phyloP scores from a whole-genome alignment of 179 eudicot species.

The Patellifolia procumbens region DNA sequence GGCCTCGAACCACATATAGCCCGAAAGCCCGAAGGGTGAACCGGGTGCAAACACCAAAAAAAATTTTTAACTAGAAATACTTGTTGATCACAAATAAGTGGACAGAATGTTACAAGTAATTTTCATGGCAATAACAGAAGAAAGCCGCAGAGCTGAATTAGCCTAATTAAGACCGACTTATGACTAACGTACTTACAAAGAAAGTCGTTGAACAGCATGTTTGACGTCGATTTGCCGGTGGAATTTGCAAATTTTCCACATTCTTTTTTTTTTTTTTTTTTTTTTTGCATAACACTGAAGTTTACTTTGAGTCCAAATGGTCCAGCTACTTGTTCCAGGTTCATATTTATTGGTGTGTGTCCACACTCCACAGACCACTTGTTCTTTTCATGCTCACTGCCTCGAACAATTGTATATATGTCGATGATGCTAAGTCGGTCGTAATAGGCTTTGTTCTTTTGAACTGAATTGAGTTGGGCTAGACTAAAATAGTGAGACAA shows the following conservation, averaged over 20 bases:
- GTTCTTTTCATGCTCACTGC: neutral
- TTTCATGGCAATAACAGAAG: too few relatives aligned
- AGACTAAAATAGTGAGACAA: too few relatives aligned
- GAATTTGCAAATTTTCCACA: neutral
- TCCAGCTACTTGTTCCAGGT: neutral
- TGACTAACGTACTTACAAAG: neutral
- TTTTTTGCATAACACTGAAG: neutral
- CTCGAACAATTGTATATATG: too few relatives aligned
- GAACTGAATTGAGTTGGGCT: too few relatives aligned
- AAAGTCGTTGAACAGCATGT: slow-evolving; percentile 6
- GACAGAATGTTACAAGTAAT: too few relatives aligned
- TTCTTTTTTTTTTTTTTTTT: neutral
- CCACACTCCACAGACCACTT: neutral
- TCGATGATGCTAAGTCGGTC: too few relatives aligned
- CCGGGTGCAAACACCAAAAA: too few relatives aligned
- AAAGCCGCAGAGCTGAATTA: neutral
- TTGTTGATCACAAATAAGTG: too few relatives aligned
- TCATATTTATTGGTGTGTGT: neutral
- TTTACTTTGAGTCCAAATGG: neutral
- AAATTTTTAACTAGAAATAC: too few relatives aligned
- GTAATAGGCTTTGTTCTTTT: too few relatives aligned
- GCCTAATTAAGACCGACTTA: neutral
- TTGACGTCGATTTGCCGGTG: neutral
- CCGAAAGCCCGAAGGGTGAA: too few relatives aligned
- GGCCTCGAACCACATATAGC: too few relatives aligned